Evolutionary conservation across 192 early-diverging fungal genomes (phyloP), one percentile per base, ranked within the genome.

Genomic region (Backusella mclennaniae): DNA sequence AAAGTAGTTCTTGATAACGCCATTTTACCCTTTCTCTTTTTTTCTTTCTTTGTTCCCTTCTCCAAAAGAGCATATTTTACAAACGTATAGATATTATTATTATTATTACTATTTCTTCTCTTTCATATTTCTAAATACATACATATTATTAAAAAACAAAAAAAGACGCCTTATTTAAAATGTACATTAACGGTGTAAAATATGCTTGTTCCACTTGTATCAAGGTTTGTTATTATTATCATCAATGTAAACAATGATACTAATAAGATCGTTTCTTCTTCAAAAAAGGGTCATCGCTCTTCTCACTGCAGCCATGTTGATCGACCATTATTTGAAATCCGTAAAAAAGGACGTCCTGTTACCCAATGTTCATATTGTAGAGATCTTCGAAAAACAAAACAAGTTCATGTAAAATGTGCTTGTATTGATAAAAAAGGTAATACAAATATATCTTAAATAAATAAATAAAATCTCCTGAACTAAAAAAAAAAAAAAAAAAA

Each of bases 291-390:
- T 15, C 79, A 80, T 76, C 74, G 79, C 38, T 80, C 79, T 67
- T 80, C 79, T 72, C 74, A 75, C 63, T 80, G 79, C 23, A 74
- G 44, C 9, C 79, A 71, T 79, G 77, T 82, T 11, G 85, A 89
- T 69, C 86, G 91, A 33, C 82, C 85, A 69, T 80, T 92, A 9
- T 86, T 85, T 53, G 85, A 87, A 67, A 88, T 92, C 35, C 79
- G 87, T 38, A 89, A 86, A 83, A 92, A 92, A 78, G 91, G 91
- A 21, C 85, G 91, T 14, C 91, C 91, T 9, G 83, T 87, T 35
- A 89, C 89, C 12, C 90, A 92, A 77, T 92, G 91, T 79, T 49
- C 77, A 42, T 87, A 84, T 69, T 92, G 91, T 75, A 88, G 89
- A 49, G 87, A 90, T 68, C 78, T 91, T 26, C 86, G 91, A 67